Evolutionary conservation across 2,329 filamentous ascomycete species (phyloP).

Genomic region (Triangularia setosa): DNA sequence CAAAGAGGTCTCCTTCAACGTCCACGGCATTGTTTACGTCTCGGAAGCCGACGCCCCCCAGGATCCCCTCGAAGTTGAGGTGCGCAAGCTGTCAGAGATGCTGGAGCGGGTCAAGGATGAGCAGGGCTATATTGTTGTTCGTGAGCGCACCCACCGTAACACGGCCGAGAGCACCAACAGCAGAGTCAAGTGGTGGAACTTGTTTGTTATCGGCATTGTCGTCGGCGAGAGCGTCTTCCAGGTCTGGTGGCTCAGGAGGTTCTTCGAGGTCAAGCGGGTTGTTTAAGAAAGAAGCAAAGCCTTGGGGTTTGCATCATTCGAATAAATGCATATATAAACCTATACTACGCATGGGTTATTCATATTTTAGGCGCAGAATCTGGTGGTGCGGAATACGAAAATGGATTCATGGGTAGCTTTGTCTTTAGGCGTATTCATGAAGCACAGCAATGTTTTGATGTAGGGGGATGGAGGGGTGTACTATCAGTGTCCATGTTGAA

Average conservation of each 20-base stretch:
- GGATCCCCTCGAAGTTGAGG: conserved; percentile 89
- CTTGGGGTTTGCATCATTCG: conserved; percentile 7
- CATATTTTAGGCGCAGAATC: conserved; percentile 10
- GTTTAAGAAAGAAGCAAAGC: conserved; percentile 17
- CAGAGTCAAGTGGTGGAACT: conserved; percentile 99
- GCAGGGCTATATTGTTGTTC: conserved; percentile 92
- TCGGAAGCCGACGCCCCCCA: conserved; percentile 77
- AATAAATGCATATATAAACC: conserved; percentile 6
- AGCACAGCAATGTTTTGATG: conserved; percentile 14
- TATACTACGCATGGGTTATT: not conserved
- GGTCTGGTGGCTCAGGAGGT: conserved; percentile 98
- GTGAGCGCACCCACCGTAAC: conserved; percentile 95
- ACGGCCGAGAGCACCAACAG: conserved; percentile 98
- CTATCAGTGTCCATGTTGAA: conserved; percentile 7
- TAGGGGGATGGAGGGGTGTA: conserved; percentile 13
- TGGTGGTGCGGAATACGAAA: not conserved
- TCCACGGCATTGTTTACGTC: conserved; percentile 97
- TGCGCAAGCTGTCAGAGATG: conserved; percentile 78
- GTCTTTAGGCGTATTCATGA: conserved; percentile 20
- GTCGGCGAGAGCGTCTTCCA: conserved; percentile 94
- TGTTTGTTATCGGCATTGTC: conserved; percentile 88
- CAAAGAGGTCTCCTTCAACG: conserved; percentile 99
- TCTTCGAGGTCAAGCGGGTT: conserved; percentile 66
- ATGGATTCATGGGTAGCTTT: conserved; percentile 6
- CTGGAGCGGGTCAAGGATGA: conserved; percentile 94